phyloP scores from a whole-genome alignment of 2,329 filamentous ascomycete species.

The Fusarium sp. region DNA sequence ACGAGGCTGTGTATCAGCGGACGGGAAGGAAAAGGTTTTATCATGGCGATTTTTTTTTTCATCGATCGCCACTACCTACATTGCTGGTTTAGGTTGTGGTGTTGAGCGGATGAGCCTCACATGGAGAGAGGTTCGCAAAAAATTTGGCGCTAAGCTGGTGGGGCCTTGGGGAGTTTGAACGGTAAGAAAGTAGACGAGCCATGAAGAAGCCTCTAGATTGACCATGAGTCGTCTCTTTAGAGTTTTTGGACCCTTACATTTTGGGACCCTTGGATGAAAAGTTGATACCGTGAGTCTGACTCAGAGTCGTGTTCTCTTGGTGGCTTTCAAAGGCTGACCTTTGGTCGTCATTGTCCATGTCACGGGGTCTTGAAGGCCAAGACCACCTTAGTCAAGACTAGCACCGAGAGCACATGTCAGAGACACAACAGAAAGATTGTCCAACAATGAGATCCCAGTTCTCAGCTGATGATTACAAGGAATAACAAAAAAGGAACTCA shows the following conservation, averaged over 20 bases:
- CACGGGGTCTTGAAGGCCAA: slow-evolving; percentile 25
- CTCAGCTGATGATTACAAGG: not conserved
- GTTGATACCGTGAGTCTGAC: not conserved
- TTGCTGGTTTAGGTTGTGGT: not conserved
- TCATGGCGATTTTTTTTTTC: slow-evolving; percentile 32
- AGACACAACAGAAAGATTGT: not conserved
- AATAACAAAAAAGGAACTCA: not conserved
- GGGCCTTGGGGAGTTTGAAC: not conserved
- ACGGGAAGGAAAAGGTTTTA: slow-evolving; percentile 22
- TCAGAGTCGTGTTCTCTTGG: not conserved
- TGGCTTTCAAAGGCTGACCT: not conserved
- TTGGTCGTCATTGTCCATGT: slow-evolving; percentile 22
- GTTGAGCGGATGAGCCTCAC: slow-evolving; percentile 16
- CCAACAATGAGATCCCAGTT: not conserved
- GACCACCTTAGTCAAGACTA: slow-evolving; percentile 5
- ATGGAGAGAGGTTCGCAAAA: slow-evolving; percentile 30
- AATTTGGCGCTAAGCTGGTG: slow-evolving; percentile 40
- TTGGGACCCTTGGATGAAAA: not conserved
- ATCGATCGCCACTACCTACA: slow-evolving; percentile 30
- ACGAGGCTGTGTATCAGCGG: slow-evolving; percentile 21
- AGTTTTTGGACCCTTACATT: not conserved
- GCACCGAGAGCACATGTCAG: slow-evolving; percentile 38
- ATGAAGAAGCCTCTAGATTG: not conserved
- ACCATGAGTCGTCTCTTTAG: not conserved
- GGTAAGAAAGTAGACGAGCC: not conserved